Conservation (phyloP, 352 stramenopile genomes). For the Phytophthora boehmeriae region DNA sequence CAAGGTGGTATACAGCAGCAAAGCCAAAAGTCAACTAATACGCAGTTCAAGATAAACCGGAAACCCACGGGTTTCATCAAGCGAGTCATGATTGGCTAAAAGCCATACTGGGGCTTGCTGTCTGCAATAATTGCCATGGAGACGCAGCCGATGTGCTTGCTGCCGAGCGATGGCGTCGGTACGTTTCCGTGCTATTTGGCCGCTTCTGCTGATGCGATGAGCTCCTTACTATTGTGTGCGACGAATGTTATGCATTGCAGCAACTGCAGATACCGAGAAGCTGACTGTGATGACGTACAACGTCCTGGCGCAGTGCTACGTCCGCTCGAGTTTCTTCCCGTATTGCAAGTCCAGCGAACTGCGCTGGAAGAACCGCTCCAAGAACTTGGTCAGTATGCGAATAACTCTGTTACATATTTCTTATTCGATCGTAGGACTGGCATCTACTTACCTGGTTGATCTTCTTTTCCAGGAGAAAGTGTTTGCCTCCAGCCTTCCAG, state of each 20-base stretch:
- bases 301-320: slow-evolving; percentile 83
- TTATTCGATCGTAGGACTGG: too few species aligned
- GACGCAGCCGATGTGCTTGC: slow-evolving; percentile 34
- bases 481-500: slow-evolving; percentile 56
- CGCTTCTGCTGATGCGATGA: too few species aligned
- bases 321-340: slow-evolving; percentile 80
- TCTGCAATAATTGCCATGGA: slow-evolving; percentile 33
- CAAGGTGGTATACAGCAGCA: not conserved
- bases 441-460: not conserved
- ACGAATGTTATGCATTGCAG: slow-evolving; percentile 1
- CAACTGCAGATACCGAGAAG: slow-evolving; percentile 29
- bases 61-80: not conserved
- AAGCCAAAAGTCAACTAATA: not conserved
- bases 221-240: slow-evolving; percentile 6
- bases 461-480: slow-evolving; percentile 44
- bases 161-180: slow-evolving; percentile 31
- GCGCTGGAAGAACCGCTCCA: slow-evolving; percentile 77
- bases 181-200: slow-evolving; percentile 1
- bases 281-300: slow-evolving; percentile 90
- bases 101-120: slow-evolving; percentile 4
- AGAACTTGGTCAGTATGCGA: slow-evolving; percentile 49
- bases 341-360: slow-evolving; percentile 70
- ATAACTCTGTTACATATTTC: too few species aligned
- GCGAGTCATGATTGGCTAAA: slow-evolving; percentile 34
- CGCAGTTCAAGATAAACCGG: not conserved